Evolutionary conservation across 2,329 filamentous ascomycete species (phyloP).

Genomic region (Neopestalotiopsis sp.): DNA sequence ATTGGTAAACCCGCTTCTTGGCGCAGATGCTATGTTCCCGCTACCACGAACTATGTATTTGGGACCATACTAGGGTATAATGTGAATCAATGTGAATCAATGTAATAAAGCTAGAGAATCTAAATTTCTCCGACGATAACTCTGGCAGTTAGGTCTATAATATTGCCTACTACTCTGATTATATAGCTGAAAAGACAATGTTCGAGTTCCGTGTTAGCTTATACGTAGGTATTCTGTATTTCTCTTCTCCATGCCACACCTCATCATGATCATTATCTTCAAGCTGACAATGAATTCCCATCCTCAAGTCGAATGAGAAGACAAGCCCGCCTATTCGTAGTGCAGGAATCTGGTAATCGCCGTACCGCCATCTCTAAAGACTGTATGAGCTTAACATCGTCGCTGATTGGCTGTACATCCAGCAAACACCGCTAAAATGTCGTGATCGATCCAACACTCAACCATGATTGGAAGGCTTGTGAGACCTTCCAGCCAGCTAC

Average conservation of each 20-base stretch:
- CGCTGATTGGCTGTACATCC: conserved; percentile 15
- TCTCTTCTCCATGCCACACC: too few relatives aligned
- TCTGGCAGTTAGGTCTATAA: too few relatives aligned
- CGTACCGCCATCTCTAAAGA: not conserved
- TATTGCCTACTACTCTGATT: too few relatives aligned
- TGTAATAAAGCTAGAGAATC: too few relatives aligned
- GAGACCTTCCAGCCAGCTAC: not conserved
- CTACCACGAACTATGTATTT: not conserved
- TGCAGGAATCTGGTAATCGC: not conserved
- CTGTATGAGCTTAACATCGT: too few relatives aligned
- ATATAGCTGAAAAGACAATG: too few relatives aligned
- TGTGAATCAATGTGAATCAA: too few relatives aligned
- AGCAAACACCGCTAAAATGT: conserved; percentile 21
- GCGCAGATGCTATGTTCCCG: not conserved
- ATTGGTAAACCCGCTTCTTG: not conserved
- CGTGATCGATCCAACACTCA: conserved; percentile 17
- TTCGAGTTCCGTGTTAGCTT: not conserved
- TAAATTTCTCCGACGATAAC: too few relatives aligned
- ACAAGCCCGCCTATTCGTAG: not conserved
- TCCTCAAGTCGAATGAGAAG: not conserved
- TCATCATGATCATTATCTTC: too few relatives aligned
- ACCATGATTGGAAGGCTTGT: not conserved
- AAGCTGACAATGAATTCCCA: too few relatives aligned
- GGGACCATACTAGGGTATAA: too few relatives aligned
- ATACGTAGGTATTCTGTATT: too few relatives aligned